Evolutionary conservation across 371 early-diverging fungal species (phyloP).

Genomic region (Coemansia sp.): DNA sequence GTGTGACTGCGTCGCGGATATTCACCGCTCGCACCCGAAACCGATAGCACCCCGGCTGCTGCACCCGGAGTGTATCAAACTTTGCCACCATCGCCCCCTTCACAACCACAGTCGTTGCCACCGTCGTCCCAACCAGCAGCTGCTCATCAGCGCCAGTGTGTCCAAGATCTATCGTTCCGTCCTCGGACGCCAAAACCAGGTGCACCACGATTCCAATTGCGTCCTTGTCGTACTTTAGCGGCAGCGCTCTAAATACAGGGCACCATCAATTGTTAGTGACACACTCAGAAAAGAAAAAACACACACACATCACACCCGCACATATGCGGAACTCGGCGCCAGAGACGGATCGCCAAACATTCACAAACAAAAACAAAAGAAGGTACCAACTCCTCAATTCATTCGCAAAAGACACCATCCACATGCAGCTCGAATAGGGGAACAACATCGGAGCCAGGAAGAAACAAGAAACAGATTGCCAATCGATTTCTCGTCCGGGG

Average conservation of each 20-base stretch:
- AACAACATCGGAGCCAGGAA: no score
- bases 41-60: constrained; percentile 3
- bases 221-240: background rate
- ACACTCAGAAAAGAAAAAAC: background rate
- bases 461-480: no score
- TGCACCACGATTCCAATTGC: constrained; percentile 24
- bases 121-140: constrained; percentile 11
- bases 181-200: constrained; percentile 22
- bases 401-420: no score
- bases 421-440: no score
- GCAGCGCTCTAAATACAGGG: constrained; percentile 10
- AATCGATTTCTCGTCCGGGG: no score
- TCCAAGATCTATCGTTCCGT: constrained; percentile 34
- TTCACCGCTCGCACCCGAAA: constrained; percentile 1
- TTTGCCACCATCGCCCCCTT: constrained; percentile 15
- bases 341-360: no score
- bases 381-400: no score
- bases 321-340: no score
- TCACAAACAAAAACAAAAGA: no score
- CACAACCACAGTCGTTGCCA: constrained; percentile 12
- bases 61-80: constrained; percentile 10
- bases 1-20: constrained; percentile 1
- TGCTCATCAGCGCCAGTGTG: constrained; percentile 18
- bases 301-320: no score
- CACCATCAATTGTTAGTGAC: constrained; percentile 14